phyloP scores from a whole-genome alignment of 768 basidiomycete genomes.

The Podaxis sp. region DNA sequence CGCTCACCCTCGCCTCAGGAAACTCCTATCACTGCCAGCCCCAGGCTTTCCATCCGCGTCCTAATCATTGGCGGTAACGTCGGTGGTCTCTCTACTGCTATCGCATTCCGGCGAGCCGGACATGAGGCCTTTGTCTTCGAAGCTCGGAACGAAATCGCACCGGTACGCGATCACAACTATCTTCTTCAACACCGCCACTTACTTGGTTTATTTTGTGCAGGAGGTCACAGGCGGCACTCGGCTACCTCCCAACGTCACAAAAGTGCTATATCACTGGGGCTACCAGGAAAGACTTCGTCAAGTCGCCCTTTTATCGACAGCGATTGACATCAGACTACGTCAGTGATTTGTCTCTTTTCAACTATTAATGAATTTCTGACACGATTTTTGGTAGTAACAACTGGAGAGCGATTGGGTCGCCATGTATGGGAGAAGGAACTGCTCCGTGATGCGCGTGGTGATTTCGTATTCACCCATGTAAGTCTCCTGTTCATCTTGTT shows the following conservation, averaged over 20 bases:
- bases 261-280: constrained; percentile 59
- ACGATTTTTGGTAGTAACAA: constrained; percentile 36
- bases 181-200: not conserved
- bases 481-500: constrained; percentile 21
- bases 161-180: not conserved
- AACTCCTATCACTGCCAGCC: not conserved
- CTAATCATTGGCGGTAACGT: constrained; percentile 44
- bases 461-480: constrained; percentile 37
- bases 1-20: not conserved
- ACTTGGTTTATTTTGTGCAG: not conserved
- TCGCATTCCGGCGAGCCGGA: constrained; percentile 52
- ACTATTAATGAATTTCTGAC: not conserved
- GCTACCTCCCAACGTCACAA: constrained; percentile 52
- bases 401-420: constrained; percentile 47
- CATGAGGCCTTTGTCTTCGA: constrained; percentile 58
- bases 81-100: constrained; percentile 54
- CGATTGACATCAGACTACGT: constrained; percentile 23
- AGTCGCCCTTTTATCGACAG: constrained; percentile 25
- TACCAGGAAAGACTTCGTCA: constrained; percentile 28
- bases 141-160: constrained; percentile 13
- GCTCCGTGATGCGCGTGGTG: constrained; percentile 42
- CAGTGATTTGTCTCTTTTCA: constrained; percentile 8
- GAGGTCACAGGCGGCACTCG: constrained; percentile 30
- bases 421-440: constrained; percentile 55
- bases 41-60: constrained; percentile 28